Evolutionary conservation across 73 alveolate genomes (phyloP).

Genomic region (Blepharisma japonicum): DNA sequence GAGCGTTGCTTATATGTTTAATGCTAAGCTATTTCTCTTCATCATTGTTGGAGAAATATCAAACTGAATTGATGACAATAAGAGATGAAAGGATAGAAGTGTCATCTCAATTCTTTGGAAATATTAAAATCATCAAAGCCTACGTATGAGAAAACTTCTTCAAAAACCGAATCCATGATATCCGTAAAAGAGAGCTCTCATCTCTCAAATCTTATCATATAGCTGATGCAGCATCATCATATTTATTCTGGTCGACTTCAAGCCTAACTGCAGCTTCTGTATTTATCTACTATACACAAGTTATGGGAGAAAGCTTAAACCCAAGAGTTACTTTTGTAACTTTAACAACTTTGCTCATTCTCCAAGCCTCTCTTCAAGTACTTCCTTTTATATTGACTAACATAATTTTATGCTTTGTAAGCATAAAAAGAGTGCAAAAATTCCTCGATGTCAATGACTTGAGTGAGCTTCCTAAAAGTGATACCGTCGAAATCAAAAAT

Average conservation of each 20-base stretch:
- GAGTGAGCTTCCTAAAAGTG: background rate
- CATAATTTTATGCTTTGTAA: background rate
- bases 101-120: background rate
- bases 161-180: background rate
- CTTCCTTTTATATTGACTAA: background rate
- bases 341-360: background rate
- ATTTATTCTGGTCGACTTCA: conserved; percentile 7
- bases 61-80: background rate
- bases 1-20: background rate
- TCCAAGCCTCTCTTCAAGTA: background rate
- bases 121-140: conserved; percentile 22
- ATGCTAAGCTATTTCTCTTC: background rate
- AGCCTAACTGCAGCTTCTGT: background rate
- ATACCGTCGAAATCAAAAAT: background rate
- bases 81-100: conserved; percentile 23
- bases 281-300: background rate
- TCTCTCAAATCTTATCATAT: background rate
- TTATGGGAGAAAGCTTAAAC: background rate
- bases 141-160: conserved; percentile 1
- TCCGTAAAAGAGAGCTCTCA: background rate
- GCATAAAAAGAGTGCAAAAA: conserved; percentile 17
- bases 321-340: conserved; percentile 3
- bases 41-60: background rate
- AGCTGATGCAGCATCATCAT: background rate
- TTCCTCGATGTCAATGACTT: background rate